Percentiles rank a stretch among this genome's conserved stretches.
These are phyloP conservation scores for Aegilops tauschii DNA, from an alignment of 176 grass and related monocot species.

Conservation along the genomic window DNA sequence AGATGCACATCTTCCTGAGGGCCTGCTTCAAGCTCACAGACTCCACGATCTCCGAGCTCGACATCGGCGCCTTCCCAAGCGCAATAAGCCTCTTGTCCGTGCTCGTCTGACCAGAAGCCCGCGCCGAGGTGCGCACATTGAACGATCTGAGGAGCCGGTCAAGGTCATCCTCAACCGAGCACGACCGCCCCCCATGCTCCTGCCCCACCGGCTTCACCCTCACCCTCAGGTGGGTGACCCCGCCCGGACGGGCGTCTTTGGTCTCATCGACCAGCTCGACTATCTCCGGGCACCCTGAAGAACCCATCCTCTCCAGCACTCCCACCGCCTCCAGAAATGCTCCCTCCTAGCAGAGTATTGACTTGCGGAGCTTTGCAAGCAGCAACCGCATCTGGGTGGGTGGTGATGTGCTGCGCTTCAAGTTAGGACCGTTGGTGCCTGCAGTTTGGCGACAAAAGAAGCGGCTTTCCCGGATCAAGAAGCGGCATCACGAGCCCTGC, in stretches of 20 bases:
- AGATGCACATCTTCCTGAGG: slow-evolving; percentile 90
- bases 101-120: slow-evolving; percentile 63
- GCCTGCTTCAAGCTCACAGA: slow-evolving; percentile 89
- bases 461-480: not conserved
- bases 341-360: not conserved
- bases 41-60: slow-evolving; percentile 80
- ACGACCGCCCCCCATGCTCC: slow-evolving; percentile 34
- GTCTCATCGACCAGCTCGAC: slow-evolving; percentile 66
- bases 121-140: slow-evolving; percentile 52
- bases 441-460: not conserved
- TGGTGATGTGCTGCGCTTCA: slow-evolving; percentile 39
- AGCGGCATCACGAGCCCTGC: slow-evolving; percentile 30
- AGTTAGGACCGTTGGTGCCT: not conserved
- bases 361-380: not conserved
- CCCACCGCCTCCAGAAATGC: slow-evolving; percentile 5
- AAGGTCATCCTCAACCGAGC: slow-evolving; percentile 69
- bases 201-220: slow-evolving; percentile 63
- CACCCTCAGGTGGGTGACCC: slow-evolving; percentile 55
- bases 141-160: slow-evolving; percentile 71
- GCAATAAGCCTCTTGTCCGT: slow-evolving; percentile 54
- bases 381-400: slow-evolving; percentile 26
- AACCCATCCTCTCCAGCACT: slow-evolving; percentile 41
- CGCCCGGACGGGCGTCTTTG: slow-evolving; percentile 36
- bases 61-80: slow-evolving; percentile 55
- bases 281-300: slow-evolving; percentile 81